Base-by-base conservation (phyloP, 257 asterid species). In the Plectranthus barbatus region DNA sequence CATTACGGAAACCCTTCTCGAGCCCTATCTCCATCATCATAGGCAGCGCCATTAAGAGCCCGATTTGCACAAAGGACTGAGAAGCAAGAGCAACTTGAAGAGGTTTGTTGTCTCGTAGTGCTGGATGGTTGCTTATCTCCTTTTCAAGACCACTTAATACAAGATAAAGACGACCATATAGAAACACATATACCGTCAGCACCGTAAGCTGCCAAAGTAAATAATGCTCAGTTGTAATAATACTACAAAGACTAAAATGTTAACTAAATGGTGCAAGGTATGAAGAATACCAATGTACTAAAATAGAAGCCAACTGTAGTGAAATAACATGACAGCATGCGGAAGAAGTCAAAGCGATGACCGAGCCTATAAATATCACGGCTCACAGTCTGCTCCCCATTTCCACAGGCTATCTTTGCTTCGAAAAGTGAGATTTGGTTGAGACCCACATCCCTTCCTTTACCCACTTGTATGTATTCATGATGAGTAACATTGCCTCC, bases 11-110 rank as follows among this genome's bases (percentile, higher is more conserved):
- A 52, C 98, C 98, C 62, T 75, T 68, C 76, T 91, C 98, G 2
- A 91, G 98, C 60, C 96, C 98, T 60, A 91, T 91, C 80, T 91
- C 96, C 98, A 91, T 91, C 95, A 91, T 88, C 98, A 91, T 91
- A 33, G 98, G 98, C 79, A 91, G 75, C 34, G 98, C 98, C 98
- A 88, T 91, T 36, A 91, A 70, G 54, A 91, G 60, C 41, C 98
- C 98, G 57, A 91, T 78, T 77, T 91, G 98, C 68, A 91, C 94
- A 49, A 91, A 84, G 47, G 98, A 88, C 62, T 91, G 98, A 67
- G 96, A 91, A 68, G 96, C 98, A 60, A 91, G 94, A 59, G 98
- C 98, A 42, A 91, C 98, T 81, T 91, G 98, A 73, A 91, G 96
- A 74, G 98, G 88, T 66, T 77, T 80, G 58, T 91, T 91, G 86